Conservation (phyloP, 2,329 filamentous ascomycete genomes). For the Talaromyces sp. region DNA sequence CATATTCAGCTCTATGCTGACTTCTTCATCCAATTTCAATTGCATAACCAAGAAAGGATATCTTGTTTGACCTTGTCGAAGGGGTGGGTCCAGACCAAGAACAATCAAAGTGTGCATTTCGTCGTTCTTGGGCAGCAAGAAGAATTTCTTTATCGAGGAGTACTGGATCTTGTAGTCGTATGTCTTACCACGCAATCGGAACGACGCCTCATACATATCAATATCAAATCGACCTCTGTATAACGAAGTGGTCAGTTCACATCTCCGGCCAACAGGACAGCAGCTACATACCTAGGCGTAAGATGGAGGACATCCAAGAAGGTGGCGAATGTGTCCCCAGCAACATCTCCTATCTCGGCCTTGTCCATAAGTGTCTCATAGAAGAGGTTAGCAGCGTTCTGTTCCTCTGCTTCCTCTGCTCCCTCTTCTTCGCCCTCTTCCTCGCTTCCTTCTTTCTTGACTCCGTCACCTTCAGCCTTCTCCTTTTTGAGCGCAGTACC, state of each 20-base stretch:
- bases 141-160: conserved; percentile 96
- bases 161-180: conserved; percentile 99
- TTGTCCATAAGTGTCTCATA: conserved; percentile 98
- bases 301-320: conserved; percentile 96
- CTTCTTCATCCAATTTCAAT: conserved; percentile 95
- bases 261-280: not conserved
- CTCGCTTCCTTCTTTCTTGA: conserved; percentile 65
- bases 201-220: conserved; percentile 98
- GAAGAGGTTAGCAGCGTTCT: conserved; percentile 94
- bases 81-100: conserved; percentile 86
- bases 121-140: conserved; percentile 97
- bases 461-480: conserved; percentile 58
- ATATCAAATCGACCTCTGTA: conserved; percentile 95
- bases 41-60: conserved; percentile 99
- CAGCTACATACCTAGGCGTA: conserved; percentile 66
- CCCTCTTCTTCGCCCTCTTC: conserved; percentile 47
- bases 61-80: conserved; percentile 93
- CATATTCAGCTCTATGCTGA: conserved; percentile 93
- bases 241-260: not conserved
- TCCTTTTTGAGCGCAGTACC: conserved; percentile 71
- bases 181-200: conserved; percentile 94
- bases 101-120: conserved; percentile 93
- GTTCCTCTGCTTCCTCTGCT: conserved; percentile 58
- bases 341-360: conserved; percentile 97
- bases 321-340: conserved; percentile 96